These are phyloP conservation scores for Citrus medica DNA, from an alignment of 345 rosid species.

Conservation along the genomic window DNA sequence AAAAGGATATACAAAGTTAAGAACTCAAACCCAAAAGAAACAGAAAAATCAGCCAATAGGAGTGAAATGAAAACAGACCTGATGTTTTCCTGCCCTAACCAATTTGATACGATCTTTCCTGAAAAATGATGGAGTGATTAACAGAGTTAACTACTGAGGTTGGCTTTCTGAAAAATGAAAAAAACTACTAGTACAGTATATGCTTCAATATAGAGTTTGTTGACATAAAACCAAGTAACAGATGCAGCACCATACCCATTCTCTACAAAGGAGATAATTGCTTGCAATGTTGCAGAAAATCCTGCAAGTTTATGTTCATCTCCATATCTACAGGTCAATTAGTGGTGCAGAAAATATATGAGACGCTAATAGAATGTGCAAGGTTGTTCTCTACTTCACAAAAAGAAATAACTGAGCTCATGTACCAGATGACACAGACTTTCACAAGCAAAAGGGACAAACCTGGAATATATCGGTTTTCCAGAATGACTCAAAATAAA, in stretches of 20 bases:
- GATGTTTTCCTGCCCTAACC: constrained; percentile 89
- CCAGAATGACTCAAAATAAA: constrained; percentile 96
- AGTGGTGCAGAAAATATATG: constrained; percentile 1
- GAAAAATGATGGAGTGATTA: constrained; percentile 18
- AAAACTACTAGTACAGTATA: background rate
- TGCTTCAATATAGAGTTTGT: background rate
- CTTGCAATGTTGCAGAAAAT: constrained; percentile 97
- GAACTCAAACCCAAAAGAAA: background rate
- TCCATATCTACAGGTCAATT: constrained; percentile 66
- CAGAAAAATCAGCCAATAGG: background rate
- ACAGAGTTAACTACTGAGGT: constrained; percentile 13
- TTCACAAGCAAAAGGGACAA: constrained; percentile 2
- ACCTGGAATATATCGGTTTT: constrained; percentile 99
- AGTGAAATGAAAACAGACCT: constrained; percentile 45
- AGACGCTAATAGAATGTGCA: background rate
- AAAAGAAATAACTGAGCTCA: background rate
- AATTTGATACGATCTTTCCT: constrained; percentile 81
- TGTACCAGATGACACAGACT: background rate
- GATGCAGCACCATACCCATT: constrained; percentile 53
- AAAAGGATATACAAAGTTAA: background rate
- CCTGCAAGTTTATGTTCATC: constrained; percentile 99
- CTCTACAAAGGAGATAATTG: constrained; percentile 97
- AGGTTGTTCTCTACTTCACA: background rate
- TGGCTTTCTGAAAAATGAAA: background rate
- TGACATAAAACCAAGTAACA: constrained; percentile 12